Evolutionary conservation across 73 alveolate species (phyloP), one percentile per base, ranked within the genome.

Genomic region (Paramecium primaurelia): DNA sequence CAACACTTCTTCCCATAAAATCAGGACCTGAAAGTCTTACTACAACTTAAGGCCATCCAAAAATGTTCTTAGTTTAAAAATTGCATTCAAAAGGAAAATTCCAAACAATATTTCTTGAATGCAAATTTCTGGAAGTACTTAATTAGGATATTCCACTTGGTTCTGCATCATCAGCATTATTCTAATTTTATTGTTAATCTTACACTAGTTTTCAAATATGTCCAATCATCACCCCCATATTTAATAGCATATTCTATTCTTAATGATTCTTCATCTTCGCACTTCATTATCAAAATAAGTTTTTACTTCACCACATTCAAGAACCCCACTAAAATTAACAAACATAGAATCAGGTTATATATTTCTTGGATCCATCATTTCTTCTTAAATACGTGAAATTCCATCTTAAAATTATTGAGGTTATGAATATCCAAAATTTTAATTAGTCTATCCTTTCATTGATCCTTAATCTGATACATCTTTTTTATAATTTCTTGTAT

Each of bases 241-340:
- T 77, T 83, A 8, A 89, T 45, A 22, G 86, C 90, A 71, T 89
- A 89, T 89, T 89, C 64, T 0, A 77, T 71, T 83, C 86, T 89
- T 30, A 89, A 47, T 12, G 94, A 58, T 34, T 89, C 94, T 26
- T 89, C 94, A 69, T 77, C 86, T 64, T 89, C 94, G 32, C 86
- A 89, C 93, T 87, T 14, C 12, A 64, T 14, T 20, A 68, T 49
- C 42, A 26, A 47, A 32, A 37, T n/a, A 20, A 2, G 14, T 5
- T n/a, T 38, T 83, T 60, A 87, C 93, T 89, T 89, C 94, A 12
- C 94, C 94, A 47, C 94, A 71, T 49, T 89, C 94, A 45, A 89
- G 54, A 6, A 83, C 75, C 9, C 94, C 94, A 32, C 92, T 71
- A 71, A 89, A 89, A 89, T 83, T 89, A 44, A 89, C 30, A 89